Percentiles rank a stretch among this genome's conserved stretches.
Conservation (phyloP, 83 land plant genomes). For the Picea engelmannii region DNA sequence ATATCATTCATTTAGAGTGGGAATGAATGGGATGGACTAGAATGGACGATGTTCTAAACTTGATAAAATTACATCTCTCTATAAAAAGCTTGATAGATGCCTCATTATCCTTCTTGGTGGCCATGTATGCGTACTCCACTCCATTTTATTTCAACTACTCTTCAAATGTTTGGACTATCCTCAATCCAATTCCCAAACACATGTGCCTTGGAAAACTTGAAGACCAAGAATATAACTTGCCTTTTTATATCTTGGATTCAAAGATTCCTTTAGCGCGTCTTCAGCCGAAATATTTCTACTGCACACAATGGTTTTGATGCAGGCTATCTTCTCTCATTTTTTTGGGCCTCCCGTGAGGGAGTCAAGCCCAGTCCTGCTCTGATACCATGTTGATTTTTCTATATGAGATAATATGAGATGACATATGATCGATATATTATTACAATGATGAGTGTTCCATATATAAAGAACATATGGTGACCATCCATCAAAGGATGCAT, state of each 20-base stretch:
- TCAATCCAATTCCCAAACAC: slow-evolving; percentile 59
- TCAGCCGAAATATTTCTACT: slow-evolving; percentile 20
- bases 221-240: slow-evolving; percentile 54
- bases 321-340: no score
- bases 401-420: no score
- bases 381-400: no score
- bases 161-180: slow-evolving; percentile 51
- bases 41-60: slow-evolving; percentile 60
- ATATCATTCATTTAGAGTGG: slow-evolving; percentile 29
- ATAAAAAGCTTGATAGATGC: slow-evolving; percentile 71
- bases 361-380: no score
- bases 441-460: no score
- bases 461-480: no score
- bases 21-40: slow-evolving; percentile 75
- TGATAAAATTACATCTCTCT: slow-evolving; percentile 36
- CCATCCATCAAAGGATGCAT: no score
- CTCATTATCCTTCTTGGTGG: slow-evolving; percentile 61
- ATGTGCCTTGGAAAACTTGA: slow-evolving; percentile 41
- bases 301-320: slow-evolving; percentile 59
- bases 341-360: no score
- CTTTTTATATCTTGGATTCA: slow-evolving; percentile 3
- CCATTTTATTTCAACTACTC: slow-evolving; percentile 55
- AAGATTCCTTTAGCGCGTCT: not conserved
- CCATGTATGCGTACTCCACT: slow-evolving; percentile 75
- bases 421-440: no score